Conservation (phyloP, 495 filamentous ascomycete genomes). For the Penicillium verhagenii region DNA sequence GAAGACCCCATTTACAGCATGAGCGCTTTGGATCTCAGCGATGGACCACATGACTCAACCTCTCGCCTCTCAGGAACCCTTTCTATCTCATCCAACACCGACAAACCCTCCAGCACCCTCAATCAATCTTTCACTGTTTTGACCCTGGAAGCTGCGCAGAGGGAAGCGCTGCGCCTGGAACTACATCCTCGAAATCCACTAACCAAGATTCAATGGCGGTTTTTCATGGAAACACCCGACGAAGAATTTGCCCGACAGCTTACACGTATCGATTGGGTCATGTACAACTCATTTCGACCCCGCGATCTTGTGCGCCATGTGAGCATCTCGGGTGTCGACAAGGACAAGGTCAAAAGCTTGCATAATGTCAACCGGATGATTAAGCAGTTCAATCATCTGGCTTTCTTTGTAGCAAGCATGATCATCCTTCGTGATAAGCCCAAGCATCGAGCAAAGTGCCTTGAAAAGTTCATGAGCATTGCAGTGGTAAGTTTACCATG, state of each 20-base stretch:
- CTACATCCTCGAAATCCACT: slow-evolving; percentile 59
- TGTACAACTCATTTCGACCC: slow-evolving; percentile 94
- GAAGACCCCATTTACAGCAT: slow-evolving; percentile 45
- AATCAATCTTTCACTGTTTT: slow-evolving; percentile 49
- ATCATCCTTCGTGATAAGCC: slow-evolving; percentile 92
- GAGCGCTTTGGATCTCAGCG: slow-evolving; percentile 44
- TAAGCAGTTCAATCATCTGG: slow-evolving; percentile 92
- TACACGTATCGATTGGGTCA: slow-evolving; percentile 94
- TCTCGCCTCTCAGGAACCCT: slow-evolving; percentile 43
- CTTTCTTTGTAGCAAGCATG: slow-evolving; percentile 87
- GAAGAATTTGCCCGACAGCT: slow-evolving; percentile 87
- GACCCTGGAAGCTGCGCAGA: slow-evolving; percentile 70
- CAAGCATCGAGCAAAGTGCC: slow-evolving; percentile 83
- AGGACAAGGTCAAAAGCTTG: slow-evolving; percentile 75
- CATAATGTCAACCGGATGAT: slow-evolving; percentile 91
- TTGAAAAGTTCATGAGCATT: slow-evolving; percentile 93
- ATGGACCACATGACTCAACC: slow-evolving; percentile 37
- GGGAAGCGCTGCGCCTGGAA: slow-evolving; percentile 64
- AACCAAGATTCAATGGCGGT: slow-evolving; percentile 77
- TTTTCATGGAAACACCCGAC: slow-evolving; percentile 75
- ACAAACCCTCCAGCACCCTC: slow-evolving; percentile 37
- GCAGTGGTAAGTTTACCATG: slow-evolving; percentile 49
- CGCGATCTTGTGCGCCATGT: slow-evolving; percentile 92
- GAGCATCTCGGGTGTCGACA: slow-evolving; percentile 64
- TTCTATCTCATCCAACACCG: slow-evolving; percentile 41